phyloP scores from a whole-genome alignment of 345 rosid species.

The Syzygium aqueum region DNA sequence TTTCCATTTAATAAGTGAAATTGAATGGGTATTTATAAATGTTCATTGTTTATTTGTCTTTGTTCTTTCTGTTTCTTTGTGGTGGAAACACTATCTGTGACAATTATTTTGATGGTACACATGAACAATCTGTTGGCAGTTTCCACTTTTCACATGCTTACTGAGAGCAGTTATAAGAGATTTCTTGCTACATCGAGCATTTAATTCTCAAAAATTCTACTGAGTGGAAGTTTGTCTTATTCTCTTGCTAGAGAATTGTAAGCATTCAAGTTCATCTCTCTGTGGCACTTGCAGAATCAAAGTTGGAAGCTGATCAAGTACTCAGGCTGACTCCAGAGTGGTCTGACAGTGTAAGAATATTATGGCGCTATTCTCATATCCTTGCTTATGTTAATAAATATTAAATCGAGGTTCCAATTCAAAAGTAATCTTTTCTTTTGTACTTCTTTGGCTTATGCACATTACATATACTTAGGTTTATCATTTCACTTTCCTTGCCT shows the following conservation, averaged over 20 bases:
- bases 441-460: not conserved
- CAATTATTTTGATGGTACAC: not conserved
- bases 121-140: not conserved
- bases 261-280: slow-evolving; percentile 7
- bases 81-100: not conserved
- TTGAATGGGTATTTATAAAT: not conserved
- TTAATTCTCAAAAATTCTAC: not conserved
- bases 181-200: not conserved
- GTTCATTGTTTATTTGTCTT: not conserved
- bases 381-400: not conserved
- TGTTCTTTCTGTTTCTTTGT: not conserved
- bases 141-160: not conserved
- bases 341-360: slow-evolving; percentile 67
- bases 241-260: slow-evolving; percentile 1
- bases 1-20: not conserved
- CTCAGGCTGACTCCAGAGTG: slow-evolving; percentile 67
- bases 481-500: not conserved
- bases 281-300: slow-evolving; percentile 36
- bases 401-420: not conserved
- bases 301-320: slow-evolving; percentile 48
- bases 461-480: not conserved
- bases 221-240: not conserved
- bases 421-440: not conserved
- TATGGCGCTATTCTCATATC: not conserved
- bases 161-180: not conserved